Base-by-base conservation (phyloP, 2,329 filamentous ascomycete species). In the Neospermospora avenae region DNA sequence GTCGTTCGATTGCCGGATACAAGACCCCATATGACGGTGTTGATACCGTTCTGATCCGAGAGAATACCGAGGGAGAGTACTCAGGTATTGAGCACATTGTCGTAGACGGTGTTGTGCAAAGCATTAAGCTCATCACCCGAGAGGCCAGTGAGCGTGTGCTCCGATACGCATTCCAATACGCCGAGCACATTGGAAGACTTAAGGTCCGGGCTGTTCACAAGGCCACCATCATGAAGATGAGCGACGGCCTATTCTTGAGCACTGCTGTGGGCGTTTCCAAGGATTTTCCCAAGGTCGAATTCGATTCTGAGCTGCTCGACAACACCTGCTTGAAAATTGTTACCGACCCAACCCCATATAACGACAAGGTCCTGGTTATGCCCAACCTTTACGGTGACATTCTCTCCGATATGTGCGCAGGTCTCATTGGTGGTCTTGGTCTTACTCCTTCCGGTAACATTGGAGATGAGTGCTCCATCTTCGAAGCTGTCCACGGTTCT, bases 201-300 rank as follows among this genome's bases (percentile, higher is more conserved):
- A 97, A 97, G 89, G 93, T 98, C 73, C 91, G 93, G 74, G 93
- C 92, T 62, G 93, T 98, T 66, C 95, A 99, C 89, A 99, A 99
- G 86, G 95, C 95, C 77, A 98, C 95, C 75, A 99, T 99, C 82
- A 99, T 99, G 95, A 99, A 99, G 87, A 96, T 97, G 91, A 93
- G 89, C 75, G 95, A 99, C 77, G 95, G 95, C 80, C 90, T 99
- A 64, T 99, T 99, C 87, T 85, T 99, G 70, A 90, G 84, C 77
- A 91, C 89, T 65, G 95, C 89, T 70, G 82, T 87, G 69, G 85
- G 95, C 64, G 86, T 99, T 69, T 84, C 91, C 77, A 96, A 96
- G 86, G 93, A 98, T 75, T 99, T 90, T 85, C 95, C 95, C 66
- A 83, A 87, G 71, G 91, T 99, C 73, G 90, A 97, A 80, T 98